Evolutionary conservation across 2,329 filamentous ascomycete species (phyloP), one percentile per base, ranked within the genome.

Genomic region (Aspergillus pseudoviridinutans): DNA sequence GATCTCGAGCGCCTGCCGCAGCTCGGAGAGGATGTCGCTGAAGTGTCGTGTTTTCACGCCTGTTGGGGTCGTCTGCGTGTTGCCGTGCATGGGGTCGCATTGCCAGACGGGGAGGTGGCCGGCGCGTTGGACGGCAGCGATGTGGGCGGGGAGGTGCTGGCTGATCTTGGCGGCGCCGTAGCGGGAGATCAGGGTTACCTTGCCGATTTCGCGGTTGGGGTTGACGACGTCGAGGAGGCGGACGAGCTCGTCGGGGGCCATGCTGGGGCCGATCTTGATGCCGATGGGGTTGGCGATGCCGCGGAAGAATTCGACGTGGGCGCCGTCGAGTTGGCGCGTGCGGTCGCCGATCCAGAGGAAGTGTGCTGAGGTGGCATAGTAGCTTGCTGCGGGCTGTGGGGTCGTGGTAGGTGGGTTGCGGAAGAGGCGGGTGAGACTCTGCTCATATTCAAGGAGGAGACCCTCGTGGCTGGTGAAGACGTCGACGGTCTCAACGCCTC

Each of bases 331-430:
- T 76, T 97, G 93, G 50, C 94, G 86, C 1, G 94, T 99, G 63
- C 94, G 90, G 75, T 99, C 94, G 55, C 94, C 94, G 67, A 99
- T 95, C 94, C 94, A 99, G 73, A 99, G 84, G 79, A 99, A 97
- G 73, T 99, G 94, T 0, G 91, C 91, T 4, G 91, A 96, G 0
- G 93, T 97, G 76, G 96, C 89, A 79, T 95, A 97, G 83, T 90
- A 95, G 68, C 87, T 86, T 38, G 32, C 14, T 7, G 32, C 17
- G 14, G 72, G 52, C 76, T 64, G 46, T 70, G 63, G 53, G 47
- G 41, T 47, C 55, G 69, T 61, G 55, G 59, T 64, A n/a, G 61
- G 59, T 53, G 89, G 88, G 64, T 86, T 84, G 61, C 85, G 87
- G 57, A 95, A 82, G 24, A 86, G 80, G 9, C 94, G 84, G 1